Conservation (phyloP, 2,329 filamentous ascomycete genomes). For the Penicillium sp. region DNA sequence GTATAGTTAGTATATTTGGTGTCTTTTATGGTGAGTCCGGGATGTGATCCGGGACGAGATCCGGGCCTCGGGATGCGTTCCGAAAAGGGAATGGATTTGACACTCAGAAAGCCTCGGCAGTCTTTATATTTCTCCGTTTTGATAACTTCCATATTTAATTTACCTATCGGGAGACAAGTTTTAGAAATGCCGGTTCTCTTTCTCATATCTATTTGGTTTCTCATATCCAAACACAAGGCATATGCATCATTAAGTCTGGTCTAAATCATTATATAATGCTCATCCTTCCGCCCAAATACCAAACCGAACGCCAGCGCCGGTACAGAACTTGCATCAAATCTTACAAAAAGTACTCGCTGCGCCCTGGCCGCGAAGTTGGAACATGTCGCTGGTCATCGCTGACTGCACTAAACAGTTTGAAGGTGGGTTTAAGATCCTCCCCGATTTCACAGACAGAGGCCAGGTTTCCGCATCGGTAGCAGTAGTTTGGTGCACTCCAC, state of each 20-base stretch:
- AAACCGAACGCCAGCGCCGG: conserved; percentile 36
- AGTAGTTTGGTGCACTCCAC: conserved; percentile 84
- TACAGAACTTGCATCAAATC: conserved; percentile 29
- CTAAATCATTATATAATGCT: conserved; percentile 40
- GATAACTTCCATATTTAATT: neutral
- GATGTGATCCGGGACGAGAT: conserved; percentile 16
- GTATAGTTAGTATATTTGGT: neutral
- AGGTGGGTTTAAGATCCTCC: conserved; percentile 80
- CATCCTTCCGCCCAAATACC: conserved; percentile 20
- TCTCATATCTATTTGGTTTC: neutral
- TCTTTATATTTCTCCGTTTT: neutral
- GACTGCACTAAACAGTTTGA: conserved; percentile 58
- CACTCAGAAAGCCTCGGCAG: neutral
- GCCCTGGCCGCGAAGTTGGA: conserved; percentile 44
- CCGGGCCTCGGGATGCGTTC: conserved; percentile 15
- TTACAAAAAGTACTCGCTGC: conserved; percentile 51
- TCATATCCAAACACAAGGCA: conserved; percentile 6
- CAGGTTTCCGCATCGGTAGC: conserved; percentile 95
- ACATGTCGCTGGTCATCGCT: conserved; percentile 48
- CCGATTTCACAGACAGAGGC: conserved; percentile 85
- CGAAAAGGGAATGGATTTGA: neutral
- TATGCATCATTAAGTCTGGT: conserved; percentile 33
- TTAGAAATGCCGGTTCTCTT: neutral
- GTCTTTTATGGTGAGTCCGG: conserved; percentile 15
- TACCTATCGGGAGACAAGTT: neutral